phyloP scores from a whole-genome alignment of 78 protist species.

The Dictyostelium intermedium region DNA sequence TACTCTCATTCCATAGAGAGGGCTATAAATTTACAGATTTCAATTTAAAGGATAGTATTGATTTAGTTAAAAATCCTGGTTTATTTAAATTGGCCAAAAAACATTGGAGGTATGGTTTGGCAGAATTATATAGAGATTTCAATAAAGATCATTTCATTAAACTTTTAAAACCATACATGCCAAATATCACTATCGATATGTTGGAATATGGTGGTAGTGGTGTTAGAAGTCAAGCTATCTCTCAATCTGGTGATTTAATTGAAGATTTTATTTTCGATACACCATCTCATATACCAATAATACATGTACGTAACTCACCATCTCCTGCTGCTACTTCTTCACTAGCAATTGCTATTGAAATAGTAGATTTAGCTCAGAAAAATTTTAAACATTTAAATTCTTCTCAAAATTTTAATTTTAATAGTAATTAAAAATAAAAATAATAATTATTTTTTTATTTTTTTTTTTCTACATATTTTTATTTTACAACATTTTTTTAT shows the following conservation, averaged over 20 bases:
- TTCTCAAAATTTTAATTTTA: background rate
- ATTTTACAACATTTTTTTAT: no score
- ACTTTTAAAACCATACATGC: conserved; percentile 33
- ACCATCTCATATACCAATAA: background rate
- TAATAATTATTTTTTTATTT: background rate
- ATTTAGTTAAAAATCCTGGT: conserved; percentile 10
- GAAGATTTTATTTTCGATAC: conserved; percentile 78
- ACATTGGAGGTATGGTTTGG: conserved; percentile 58
- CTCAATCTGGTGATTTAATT: conserved; percentile 48
- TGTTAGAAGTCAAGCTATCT: conserved; percentile 72
- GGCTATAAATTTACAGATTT: conserved; percentile 59
- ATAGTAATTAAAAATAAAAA: no score
- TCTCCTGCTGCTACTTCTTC: conserved; percentile 88
- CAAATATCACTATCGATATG: conserved; percentile 12
- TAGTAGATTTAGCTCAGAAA: conserved; percentile 21
- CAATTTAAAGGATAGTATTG: conserved; percentile 18
- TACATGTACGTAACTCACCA: conserved; percentile 84
- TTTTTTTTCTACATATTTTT: background rate
- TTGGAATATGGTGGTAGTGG: conserved; percentile 54
- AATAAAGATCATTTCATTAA: background rate
- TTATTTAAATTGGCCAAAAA: background rate
- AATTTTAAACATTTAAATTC: background rate
- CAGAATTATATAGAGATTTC: conserved; percentile 6
- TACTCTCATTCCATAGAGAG: conserved; percentile 67
- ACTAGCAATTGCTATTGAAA: conserved; percentile 78